These are phyloP conservation scores for Cercospora beticola DNA, from an alignment of 2,329 filamentous ascomycete species.

Conservation along the genomic window DNA sequence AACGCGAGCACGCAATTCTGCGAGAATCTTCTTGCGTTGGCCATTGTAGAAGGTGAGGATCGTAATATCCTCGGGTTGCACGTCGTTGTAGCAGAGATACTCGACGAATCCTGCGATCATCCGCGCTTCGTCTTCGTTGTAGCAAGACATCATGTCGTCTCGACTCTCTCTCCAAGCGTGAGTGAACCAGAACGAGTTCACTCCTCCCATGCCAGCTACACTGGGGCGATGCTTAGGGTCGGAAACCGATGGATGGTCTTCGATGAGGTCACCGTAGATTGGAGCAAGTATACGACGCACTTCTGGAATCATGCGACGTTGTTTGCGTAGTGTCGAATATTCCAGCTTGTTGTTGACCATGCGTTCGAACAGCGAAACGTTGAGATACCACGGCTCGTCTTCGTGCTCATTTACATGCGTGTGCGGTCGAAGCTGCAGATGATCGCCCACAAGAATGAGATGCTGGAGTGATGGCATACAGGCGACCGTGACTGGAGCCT, in stretches of 20 bases:
- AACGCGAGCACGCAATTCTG: conserved; percentile 41
- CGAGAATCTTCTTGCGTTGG: conserved; percentile 66
- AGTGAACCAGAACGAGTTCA: conserved; percentile 61
- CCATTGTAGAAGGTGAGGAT: conserved; percentile 87
- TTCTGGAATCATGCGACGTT: conserved; percentile 72
- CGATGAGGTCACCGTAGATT: conserved; percentile 59
- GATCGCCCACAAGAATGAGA: conserved; percentile 72
- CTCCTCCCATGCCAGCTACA: conserved; percentile 62
- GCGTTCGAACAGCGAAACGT: conserved; percentile 77
- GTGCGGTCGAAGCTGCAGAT: conserved; percentile 69
- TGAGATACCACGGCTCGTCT: conserved; percentile 62
- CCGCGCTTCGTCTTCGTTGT: conserved; percentile 69
- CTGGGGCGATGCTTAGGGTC: conserved; percentile 47
- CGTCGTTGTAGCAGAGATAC: conserved; percentile 70
- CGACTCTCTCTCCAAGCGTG: conserved; percentile 65
- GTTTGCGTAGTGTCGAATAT: conserved; percentile 64
- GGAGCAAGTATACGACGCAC: conserved; percentile 61
- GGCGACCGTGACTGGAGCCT: conserved; percentile 60
- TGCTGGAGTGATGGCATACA: conserved; percentile 64
- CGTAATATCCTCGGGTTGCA: conserved; percentile 63
- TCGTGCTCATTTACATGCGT: conserved; percentile 63
- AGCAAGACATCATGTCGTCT: conserved; percentile 64
- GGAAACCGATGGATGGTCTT: conserved; percentile 59
- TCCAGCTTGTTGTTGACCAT: conserved; percentile 66
- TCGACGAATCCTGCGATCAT: conserved; percentile 73